phyloP scores from a whole-genome alignment of 139 green algal species.

The Pseudopediastrum boryanum region DNA sequence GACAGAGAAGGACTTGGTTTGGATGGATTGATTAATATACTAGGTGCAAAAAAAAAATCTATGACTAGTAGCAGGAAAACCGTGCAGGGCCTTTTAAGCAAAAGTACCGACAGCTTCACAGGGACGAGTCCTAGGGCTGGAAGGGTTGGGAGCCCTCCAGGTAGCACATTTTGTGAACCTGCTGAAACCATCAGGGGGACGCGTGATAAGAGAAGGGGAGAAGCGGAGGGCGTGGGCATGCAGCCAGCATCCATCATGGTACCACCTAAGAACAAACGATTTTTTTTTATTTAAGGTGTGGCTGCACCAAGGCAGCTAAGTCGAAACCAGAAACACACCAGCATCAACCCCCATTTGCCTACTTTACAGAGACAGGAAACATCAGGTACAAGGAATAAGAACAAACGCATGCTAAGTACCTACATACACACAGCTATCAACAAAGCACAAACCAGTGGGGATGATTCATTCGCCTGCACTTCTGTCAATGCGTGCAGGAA shows the following conservation, averaged over 20 bases:
- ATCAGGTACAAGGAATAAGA: neutral
- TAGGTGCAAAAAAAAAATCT: no score
- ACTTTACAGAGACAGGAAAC: neutral
- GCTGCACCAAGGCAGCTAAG: neutral
- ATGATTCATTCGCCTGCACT: neutral
- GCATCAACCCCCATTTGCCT: neutral
- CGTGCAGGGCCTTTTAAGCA: no score
- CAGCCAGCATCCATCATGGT: conserved; percentile 59
- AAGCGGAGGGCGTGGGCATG: conserved; percentile 42
- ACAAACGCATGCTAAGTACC: neutral
- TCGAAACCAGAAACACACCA: neutral
- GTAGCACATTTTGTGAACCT: no score
- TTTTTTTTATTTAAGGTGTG: no score
- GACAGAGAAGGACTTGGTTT: neutral
- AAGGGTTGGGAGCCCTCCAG: no score
- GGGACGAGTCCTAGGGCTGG: no score
- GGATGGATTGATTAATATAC: neutral
- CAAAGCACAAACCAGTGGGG: neutral
- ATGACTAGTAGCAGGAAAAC: no score
- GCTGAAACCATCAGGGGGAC: no score
- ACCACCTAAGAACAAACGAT: conserved; percentile 43
- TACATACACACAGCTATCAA: neutral
- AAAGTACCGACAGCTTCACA: no score
- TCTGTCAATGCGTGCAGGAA: neutral
- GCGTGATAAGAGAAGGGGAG: no score